Base-by-base conservation (phyloP, 768 basidiomycete species). In the Boletus subcaerulescens region DNA sequence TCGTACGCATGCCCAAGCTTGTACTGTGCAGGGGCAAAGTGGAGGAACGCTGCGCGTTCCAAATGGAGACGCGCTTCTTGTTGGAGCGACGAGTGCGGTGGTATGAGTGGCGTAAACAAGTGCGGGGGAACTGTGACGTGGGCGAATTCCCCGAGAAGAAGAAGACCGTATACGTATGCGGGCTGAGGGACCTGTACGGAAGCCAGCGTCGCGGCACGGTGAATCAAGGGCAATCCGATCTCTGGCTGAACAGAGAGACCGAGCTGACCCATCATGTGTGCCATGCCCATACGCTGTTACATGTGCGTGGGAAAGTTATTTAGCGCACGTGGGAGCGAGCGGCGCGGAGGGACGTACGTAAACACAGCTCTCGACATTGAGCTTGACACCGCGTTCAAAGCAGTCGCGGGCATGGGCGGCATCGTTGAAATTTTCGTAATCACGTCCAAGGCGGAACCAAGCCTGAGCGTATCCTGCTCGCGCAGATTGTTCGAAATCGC, bases 1-100 rank as follows among this genome's bases (percentile, higher is more conserved):
- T 98, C 96, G 72, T 93, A 95, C 3, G 89, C 84, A 60, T 91
- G 90, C 0, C 94, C 96, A 38, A 93, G 82, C 72, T 96, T 97
- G 77, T 93, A 95, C 65, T 95, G 93, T 0, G 90, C 89, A 0
- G 93, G 88, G 0, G 89, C 77, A 63, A 91, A 96, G 51, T 85
- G 81, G 18, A 97, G 80, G 69, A 82, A 93, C 0, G 95, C 95
- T 0, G 93, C 87, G 5, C 86, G 80, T 64, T 96, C 92, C 32
- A 98, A 79, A 62, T 89, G 83, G 42, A 81, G 79, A 12, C 87
- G 80, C 0, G 93, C 89, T 65, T 92, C 89, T 44, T 78, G 72
- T 33, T 75, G 65, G 22, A 73, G 65, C 5, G 76, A 72, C 32
- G 76, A 78, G 38, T 76, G 75, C 0, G 79, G 74, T 0, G 86